Evolutionary conservation across 495 filamentous ascomycete species (phyloP).

Genomic region (Friedmanniomyces simplex): DNA sequence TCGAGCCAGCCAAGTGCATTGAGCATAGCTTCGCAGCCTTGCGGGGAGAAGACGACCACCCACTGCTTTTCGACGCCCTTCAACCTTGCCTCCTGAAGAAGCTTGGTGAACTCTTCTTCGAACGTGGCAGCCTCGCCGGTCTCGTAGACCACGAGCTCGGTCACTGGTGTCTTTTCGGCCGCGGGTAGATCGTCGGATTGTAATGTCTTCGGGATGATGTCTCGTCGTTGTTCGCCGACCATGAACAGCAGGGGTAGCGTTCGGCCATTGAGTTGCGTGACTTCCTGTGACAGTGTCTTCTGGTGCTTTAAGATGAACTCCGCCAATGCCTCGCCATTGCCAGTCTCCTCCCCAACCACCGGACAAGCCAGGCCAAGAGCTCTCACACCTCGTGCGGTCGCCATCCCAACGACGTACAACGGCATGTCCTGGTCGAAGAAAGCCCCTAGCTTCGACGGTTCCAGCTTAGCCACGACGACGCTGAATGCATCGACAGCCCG

Average conservation of each 20-base stretch:
- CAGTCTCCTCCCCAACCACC: slow-evolving; percentile 57
- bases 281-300: slow-evolving; percentile 12
- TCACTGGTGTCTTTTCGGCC: slow-evolving; percentile 45
- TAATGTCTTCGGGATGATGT: slow-evolving; percentile 75
- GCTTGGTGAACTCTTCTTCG: slow-evolving; percentile 46
- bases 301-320: slow-evolving; percentile 52
- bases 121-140: slow-evolving; percentile 73
- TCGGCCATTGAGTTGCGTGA: slow-evolving; percentile 43
- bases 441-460: slow-evolving; percentile 20
- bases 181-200: slow-evolving; percentile 39
- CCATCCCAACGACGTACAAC: slow-evolving; percentile 86
- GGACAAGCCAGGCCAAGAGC: slow-evolving; percentile 39
- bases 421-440: slow-evolving; percentile 41
- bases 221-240: slow-evolving; percentile 74
- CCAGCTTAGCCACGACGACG: slow-evolving; percentile 42
- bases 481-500: slow-evolving; percentile 82
- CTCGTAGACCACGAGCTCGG: slow-evolving; percentile 76
- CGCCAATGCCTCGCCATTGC: slow-evolving; percentile 71
- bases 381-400: slow-evolving; percentile 63
- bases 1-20: slow-evolving; percentile 50
- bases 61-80: slow-evolving; percentile 43
- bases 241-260: slow-evolving; percentile 65
- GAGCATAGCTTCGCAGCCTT: slow-evolving; percentile 75
- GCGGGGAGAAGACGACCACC: slow-evolving; percentile 91
- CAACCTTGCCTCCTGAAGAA: slow-evolving; percentile 33